Evolutionary conservation across 169 alveolate species (phyloP), one percentile per base, ranked within the genome.

Genomic region (Plasmodium sp.): DNA sequence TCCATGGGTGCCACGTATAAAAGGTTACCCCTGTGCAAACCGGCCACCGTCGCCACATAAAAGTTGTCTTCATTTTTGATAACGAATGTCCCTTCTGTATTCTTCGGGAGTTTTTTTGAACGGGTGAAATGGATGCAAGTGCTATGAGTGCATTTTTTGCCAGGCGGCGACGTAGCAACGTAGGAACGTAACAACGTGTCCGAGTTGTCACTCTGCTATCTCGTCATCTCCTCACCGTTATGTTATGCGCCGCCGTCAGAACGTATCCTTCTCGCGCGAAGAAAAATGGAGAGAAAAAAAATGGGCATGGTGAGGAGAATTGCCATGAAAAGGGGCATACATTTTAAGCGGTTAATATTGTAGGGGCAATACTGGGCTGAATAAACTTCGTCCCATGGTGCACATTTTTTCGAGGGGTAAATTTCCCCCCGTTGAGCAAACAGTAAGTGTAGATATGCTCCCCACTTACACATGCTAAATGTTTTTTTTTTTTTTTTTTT

Each of bases 241-340:
- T 75, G 80, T 86, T 86, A 71, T 86, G 93, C 10, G 93, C 93
- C 54, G 93, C 93, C 45, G 93, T 86, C 14, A 86, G 33, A n/a
- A 86, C 67, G 71, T 86, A 75, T 86, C 93, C 93, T 86, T 84
- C 18, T 71, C 54, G 33, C 27, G 72, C 7, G 51, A 72, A 22
- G 51, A 67, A 84, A 84, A 43, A 84, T 72, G 56, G 14, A 22
- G 4, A 5, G 54, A 33, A 81, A 34, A 54, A 84, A 72, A 18
- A 12, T 41, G 54, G 2, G 56, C 12, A 84, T 6, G 39, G 12
- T 18, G 77, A 22, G 39, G 77, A 22, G n/a, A 67, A 67, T 7
- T 27, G 0, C 33, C 33, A 67, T 27, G n/a, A 67, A 67, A 67
- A 31, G 39, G 39, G 16, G 9, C n/a, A 67, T 27, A 6, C 33